Base-by-base conservation (phyloP, 768 basidiomycete genomes). In the Lactifluus volemus region DNA sequence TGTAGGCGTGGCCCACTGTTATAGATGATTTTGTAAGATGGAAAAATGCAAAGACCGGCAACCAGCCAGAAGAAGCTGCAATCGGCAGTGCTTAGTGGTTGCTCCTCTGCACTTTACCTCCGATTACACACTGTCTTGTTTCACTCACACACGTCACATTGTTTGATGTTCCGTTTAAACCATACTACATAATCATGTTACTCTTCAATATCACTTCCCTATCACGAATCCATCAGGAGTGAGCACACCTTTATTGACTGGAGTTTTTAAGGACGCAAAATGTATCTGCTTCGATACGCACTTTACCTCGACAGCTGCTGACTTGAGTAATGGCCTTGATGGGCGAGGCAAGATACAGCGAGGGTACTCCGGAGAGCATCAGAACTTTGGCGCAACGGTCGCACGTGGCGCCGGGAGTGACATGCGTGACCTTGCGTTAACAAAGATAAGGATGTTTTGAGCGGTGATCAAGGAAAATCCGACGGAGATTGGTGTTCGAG, bases 1-100 rank as follows among this genome's bases (percentile, higher is more conserved):
- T 21, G 5, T 29, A 89, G 88, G 86, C 88, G 38, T 92, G 90
- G 90, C 90, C 90, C 0, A 87, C 88, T 14, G 75, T 90, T 63
- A 73, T 92, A 49, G 90, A 92, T 67, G 84, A 89, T 63, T 92
- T 92, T 67, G 88, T 84, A 5, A 69, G 70, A 2, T 89, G 84
- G 86, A 89, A 85, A 69, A 75, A 71, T 60, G 61, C 59, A 5
- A 73, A 65, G 59, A n/a, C 15, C n/a, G 38, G 47, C 44, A 36
- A 47, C 15, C 48, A 42, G 30, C 38, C 44, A 9, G 39, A 38
- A 34, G 55, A 47, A 30, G 41, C 55, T n/a, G 34, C 41, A 6
- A 29, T 38, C n/a, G 19, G 30, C 12, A 42, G 41, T 51, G 30
- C 39, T 30, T 63, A 63, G 49, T 61, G 36, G 25, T 49, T 51